Percentiles rank a stretch among this genome's conserved stretches.
Conservation (phyloP, 768 basidiomycete genomes). For the Multifurca ochricompacta region DNA sequence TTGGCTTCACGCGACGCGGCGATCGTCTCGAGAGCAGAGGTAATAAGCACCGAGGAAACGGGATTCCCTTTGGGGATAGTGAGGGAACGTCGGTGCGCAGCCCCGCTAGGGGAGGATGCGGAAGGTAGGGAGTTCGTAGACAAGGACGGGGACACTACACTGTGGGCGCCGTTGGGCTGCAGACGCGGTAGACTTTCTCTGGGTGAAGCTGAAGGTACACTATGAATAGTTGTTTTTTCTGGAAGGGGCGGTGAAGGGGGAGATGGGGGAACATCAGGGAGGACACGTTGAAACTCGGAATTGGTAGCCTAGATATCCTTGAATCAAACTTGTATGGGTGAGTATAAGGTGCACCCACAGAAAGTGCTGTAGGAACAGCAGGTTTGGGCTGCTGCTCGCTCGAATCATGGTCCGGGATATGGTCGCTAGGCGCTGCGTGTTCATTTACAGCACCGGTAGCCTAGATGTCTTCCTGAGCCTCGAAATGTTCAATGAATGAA, state of each 20-base stretch:
- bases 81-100: conserved; percentile 30
- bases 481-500: neutral
- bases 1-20: conserved; percentile 84
- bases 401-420: neutral
- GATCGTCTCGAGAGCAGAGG: conserved; percentile 81
- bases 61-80: conserved; percentile 50
- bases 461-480: neutral
- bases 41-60: conserved; percentile 73
- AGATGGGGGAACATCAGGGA: conserved; percentile 8
- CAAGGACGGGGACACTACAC: conserved; percentile 10
- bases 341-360: neutral
- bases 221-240: neutral
- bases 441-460: conserved; percentile 2
- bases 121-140: conserved; percentile 19
- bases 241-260: conserved; percentile 14
- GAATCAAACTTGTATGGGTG: neutral
- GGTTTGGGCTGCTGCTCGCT: neutral
- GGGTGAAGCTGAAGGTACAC: neutral
- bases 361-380: neutral
- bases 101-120: conserved; percentile 16
- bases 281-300: neutral
- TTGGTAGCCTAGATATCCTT: neutral
- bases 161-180: conserved; percentile 8
- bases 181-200: conserved; percentile 11
- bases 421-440: neutral